Base-by-base conservation (phyloP, 2,329 filamentous ascomycete species). In the Hansfordia pulvinata region DNA sequence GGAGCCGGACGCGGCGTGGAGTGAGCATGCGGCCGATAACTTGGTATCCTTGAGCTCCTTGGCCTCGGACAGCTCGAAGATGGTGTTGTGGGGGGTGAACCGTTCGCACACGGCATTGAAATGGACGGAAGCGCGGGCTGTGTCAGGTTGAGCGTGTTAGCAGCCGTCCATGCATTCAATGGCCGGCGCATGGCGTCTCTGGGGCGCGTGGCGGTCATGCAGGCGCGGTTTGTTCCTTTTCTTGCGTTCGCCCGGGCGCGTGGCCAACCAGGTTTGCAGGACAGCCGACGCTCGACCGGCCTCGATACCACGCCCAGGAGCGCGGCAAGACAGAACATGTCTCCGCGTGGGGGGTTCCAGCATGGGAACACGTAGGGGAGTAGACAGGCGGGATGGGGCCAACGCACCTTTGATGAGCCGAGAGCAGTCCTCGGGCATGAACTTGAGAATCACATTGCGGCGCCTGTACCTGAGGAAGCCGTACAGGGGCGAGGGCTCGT, bases 361-460 rank as follows among this genome's bases (percentile, higher is more conserved):
- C 21, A 10, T 16, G 4, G 19, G 11, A 28, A 32, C 17, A 32
- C 14, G 12, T 8, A 33, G 11, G 14, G 23, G 21, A 25, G 17
- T 29, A 21, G 27, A 27, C 33, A 25, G 28, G 29, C 25, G 21
- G 21, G 18, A 11, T 6, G 28, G 16, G 28, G 28, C 31, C 30
- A n/a, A 50, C 71, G 40, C 55, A 93, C 90, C 90, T 80, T 93
- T 82, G 28, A 98, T 63, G 29, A 98, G 62, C 42, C 90, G 72
- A 35, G 90, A 96, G 38, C 86, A 88, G 32, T 77, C 82, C 33
- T 93, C 83, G 2, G 88, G 90, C 35, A 93, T 68, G 50, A 90
- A 93, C 58, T 90, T 94, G 51, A 98, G 69, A 33, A 98, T 58
- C 25, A 96, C 80, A 53, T 85, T 94, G 47, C 85, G 74, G 47